Evolutionary conservation across 1,139 yeast species (phyloP).

Genomic region (Taphrina sp.): DNA sequence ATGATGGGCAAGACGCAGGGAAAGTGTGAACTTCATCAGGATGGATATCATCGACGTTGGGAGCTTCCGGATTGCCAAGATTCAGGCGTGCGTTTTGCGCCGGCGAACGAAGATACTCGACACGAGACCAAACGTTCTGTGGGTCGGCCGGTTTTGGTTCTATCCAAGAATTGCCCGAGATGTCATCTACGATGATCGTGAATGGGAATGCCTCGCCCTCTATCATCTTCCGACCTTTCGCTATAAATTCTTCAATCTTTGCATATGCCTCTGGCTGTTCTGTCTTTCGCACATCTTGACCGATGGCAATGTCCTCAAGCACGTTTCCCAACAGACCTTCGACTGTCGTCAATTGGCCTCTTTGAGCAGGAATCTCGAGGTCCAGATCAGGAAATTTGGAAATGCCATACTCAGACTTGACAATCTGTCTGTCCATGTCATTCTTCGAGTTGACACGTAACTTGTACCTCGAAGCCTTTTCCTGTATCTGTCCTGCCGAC

Average conservation of each 20-base stretch:
- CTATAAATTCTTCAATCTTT: constrained; percentile 69
- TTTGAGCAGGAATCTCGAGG: constrained; percentile 90
- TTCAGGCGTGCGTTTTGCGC: constrained; percentile 88
- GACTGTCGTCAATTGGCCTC: constrained; percentile 87
- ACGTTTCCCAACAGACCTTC: constrained; percentile 86
- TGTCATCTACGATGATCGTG: constrained; percentile 82
- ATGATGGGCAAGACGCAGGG: constrained; percentile 87
- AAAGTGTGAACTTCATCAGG: constrained; percentile 91
- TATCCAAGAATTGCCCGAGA: constrained; percentile 97
- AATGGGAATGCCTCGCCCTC: constrained; percentile 73
- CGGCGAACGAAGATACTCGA: constrained; percentile 78
- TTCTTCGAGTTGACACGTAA: constrained; percentile 66
- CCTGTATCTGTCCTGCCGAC: constrained; percentile 73
- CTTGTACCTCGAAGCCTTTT: constrained; percentile 75
- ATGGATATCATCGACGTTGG: constrained; percentile 48
- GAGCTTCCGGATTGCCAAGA: constrained; percentile 71
- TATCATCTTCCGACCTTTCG: constrained; percentile 57
- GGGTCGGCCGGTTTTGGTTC: constrained; percentile 87
- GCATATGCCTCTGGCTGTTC: constrained; percentile 71
- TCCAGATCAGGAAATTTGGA: constrained; percentile 81
- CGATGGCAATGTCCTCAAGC: constrained; percentile 74
- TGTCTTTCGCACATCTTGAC: constrained; percentile 74
- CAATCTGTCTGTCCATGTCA: constrained; percentile 86
- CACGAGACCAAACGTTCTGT: constrained; percentile 84
- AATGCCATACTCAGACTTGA: constrained; percentile 84